These are phyloP conservation scores for Metschnikowia lochheadii DNA, from an alignment of 805 yeast species.

Conservation along the genomic window DNA sequence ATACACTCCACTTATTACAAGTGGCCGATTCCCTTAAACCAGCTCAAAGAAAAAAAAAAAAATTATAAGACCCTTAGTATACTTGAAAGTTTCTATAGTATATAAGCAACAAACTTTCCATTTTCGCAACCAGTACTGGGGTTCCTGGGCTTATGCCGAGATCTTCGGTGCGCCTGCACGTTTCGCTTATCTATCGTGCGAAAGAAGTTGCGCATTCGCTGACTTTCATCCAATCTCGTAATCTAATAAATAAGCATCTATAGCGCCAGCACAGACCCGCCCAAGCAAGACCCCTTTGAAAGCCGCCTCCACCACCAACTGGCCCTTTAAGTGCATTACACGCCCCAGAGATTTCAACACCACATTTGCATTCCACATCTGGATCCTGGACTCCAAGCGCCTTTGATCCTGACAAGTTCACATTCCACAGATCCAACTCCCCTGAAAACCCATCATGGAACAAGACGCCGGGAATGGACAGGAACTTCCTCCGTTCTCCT, in stretches of 20 bases:
- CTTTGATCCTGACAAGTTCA: background rate
- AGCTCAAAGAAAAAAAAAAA: too few relatives aligned
- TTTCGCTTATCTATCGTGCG: slow-evolving; percentile 1
- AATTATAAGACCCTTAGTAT: too few relatives aligned
- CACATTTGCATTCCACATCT: too few relatives aligned
- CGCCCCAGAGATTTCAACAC: background rate
- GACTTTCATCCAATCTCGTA: slow-evolving; percentile 2
- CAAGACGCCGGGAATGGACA: slow-evolving; percentile 6
- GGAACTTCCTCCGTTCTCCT: slow-evolving; percentile 19
- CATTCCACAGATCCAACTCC: background rate
- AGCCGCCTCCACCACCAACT: too few relatives aligned
- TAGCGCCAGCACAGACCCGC: background rate
- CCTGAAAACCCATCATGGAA: background rate
- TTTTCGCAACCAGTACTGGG: background rate
- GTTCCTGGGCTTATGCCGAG: background rate
- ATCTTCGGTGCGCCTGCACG: background rate
- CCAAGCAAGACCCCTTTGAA: background rate
- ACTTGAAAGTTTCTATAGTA: background rate
- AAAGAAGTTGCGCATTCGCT: slow-evolving; percentile 2
- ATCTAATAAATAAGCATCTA: slow-evolving; percentile 2
- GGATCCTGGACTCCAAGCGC: too few relatives aligned
- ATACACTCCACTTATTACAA: background rate
- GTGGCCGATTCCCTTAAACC: background rate
- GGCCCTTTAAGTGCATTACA: too few relatives aligned
- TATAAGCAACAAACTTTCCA: background rate